Evolutionary conservation across 768 basidiomycete genomes (phyloP), one percentile per base, ranked within the genome.

Genomic region (Serpula lacrymans): DNA sequence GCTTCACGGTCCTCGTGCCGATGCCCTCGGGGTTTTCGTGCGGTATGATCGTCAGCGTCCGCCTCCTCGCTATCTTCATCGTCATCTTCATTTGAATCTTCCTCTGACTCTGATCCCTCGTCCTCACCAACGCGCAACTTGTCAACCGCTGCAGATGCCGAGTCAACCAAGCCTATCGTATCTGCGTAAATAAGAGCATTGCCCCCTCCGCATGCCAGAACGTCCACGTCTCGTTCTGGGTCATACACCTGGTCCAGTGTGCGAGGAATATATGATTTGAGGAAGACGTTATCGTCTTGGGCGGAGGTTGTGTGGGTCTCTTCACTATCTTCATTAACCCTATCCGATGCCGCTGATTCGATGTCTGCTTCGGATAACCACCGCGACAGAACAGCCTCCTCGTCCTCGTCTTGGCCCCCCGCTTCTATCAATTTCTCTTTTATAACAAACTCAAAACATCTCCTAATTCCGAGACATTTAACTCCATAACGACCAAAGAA

Each of bases 161-260:
- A 59, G 16, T 70, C 67, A 17, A 94, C 74, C 34, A 97, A 65
- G 9, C 91, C 91, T 37, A 94, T 90, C 0, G 90, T 80, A 45
- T 87, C 80, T 18, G 84, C 81, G 54, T 97, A 99, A 41, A 98
- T 96, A 27, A 96, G 72, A 21, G 72, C 74, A 39, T 69, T 64
- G 10, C 83, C 82, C 36, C 85, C 80, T 6, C 92, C 92, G 3
- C 77, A 65, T 13, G 71, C 72, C 30, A 94, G 68, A 14, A 76
- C 74, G 25, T 82, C 89, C 9, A 91, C 83, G 55, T 97, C 95
- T 21, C 94, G 75, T 58, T 99, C 96, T 1, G 94, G 91, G 59
- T 98, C 92, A 57, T 84, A 89, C 6, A 99, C 84, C 55, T 98
- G 92, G 48, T 90, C 88, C 34, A 99, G 67, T 17, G 81, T 84